Evolutionary conservation across 1,139 yeast genomes (phyloP).

Genomic region (Arxiozyma slooffiae): DNA sequence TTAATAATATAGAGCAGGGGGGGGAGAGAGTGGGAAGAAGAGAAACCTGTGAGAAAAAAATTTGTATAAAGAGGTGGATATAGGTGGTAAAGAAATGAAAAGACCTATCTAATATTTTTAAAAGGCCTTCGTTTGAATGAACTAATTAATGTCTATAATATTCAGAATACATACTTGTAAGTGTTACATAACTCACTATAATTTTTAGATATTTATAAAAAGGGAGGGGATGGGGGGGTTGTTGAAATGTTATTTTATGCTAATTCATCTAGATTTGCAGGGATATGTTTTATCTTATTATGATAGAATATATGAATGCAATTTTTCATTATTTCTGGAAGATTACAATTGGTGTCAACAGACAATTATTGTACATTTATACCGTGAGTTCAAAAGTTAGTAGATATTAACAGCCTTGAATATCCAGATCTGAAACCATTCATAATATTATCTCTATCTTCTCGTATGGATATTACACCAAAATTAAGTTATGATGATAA

Average conservation of each 20-base stretch:
- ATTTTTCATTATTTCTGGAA: conserved; percentile 78
- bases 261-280: conserved; percentile 52
- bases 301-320: conserved; percentile 82
- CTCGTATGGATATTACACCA: conserved; percentile 84
- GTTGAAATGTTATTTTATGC: conserved; percentile 6
- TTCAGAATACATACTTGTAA: conserved; percentile 32
- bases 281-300: conserved; percentile 79
- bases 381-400: conserved; percentile 98
- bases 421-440: conserved; percentile 70
- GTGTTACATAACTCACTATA: conserved; percentile 15
- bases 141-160: conserved; percentile 31
- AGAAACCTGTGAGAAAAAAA: too few relatives aligned
- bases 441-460: conserved; percentile 84
- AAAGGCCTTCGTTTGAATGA: conserved; percentile 23
- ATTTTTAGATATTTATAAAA: conserved; percentile 1
- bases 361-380: conserved; percentile 97
- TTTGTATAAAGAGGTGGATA: conserved; percentile 15
- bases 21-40: background rate
- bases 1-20: conserved; percentile 4
- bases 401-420: conserved; percentile 79
- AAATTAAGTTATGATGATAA: conserved; percentile 76
- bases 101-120: conserved; percentile 9
- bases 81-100: conserved; percentile 25
- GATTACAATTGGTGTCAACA: conserved; percentile 81
- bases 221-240: background rate